Conservation (phyloP, 108 stramenopile species). For the Cyclostephanos tholiformis region DNA sequence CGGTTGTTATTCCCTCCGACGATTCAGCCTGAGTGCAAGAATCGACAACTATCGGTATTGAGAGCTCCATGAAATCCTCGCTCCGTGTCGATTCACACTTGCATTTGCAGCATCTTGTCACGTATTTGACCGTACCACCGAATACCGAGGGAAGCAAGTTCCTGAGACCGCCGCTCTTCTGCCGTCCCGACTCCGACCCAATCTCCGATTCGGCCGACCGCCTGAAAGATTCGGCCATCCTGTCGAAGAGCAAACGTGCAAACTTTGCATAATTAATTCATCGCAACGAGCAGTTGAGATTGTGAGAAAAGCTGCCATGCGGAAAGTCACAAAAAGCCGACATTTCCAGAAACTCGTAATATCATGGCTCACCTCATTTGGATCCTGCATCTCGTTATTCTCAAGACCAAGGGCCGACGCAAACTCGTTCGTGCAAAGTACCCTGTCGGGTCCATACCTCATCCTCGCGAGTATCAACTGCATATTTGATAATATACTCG, state of each 20-base stretch:
- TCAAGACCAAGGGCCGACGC: constrained; percentile 71
- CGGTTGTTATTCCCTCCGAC: constrained; percentile 7
- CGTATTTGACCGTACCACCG: constrained; percentile 65
- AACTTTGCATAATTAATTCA: constrained; percentile 40
- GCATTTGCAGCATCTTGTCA: constrained; percentile 69
- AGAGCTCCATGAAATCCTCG: constrained; percentile 77
- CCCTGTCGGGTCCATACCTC: constrained; percentile 60
- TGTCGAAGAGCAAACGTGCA: constrained; percentile 78
- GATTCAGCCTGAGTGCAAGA: constrained; percentile 3
- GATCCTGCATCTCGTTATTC: constrained; percentile 88
- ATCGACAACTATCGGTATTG: constrained; percentile 63
- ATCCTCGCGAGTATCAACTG: constrained; percentile 70
- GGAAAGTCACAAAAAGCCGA: not conserved
- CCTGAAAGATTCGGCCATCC: constrained; percentile 81
- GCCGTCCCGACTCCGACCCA: constrained; percentile 7
- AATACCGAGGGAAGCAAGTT: constrained; percentile 66
- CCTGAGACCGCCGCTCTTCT: constrained; percentile 23
- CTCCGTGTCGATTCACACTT: constrained; percentile 43
- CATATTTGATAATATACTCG: constrained; percentile 59
- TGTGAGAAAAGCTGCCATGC: not conserved
- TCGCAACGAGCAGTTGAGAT: constrained; percentile 1
- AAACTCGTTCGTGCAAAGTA: constrained; percentile 69
- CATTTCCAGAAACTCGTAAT: not conserved
- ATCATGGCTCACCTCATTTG: constrained; percentile 68
- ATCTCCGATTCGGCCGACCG: constrained; percentile 36